Evolutionary conservation across 1,139 yeast genomes (phyloP), one percentile per base, ranked within the genome.

Genomic region (Scheffersomyces titani): DNA sequence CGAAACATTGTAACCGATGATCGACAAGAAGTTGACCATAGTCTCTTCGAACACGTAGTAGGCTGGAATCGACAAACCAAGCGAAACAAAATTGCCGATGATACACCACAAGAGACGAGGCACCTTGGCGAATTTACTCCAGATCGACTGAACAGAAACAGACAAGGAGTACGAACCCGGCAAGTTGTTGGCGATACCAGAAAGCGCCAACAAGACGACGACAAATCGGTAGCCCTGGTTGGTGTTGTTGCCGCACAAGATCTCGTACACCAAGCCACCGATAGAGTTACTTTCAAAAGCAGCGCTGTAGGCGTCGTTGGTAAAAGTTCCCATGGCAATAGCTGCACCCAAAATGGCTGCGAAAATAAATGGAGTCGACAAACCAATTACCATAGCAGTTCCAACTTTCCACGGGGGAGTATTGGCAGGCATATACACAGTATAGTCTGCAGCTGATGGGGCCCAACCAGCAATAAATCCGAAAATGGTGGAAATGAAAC

Each of bases 401-500:
- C 67, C 68, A 9, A 72, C 68, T 57, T 67, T 70, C 70, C 71
- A 67, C 3, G 69, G 62, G 7, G 68, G 60, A 5, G 73, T 68
- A 49, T 63, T 56, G 44, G 64, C 60, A 18, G 73, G 71, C 67
- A 69, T 67, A 59, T 72, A 72, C 16, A 71, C 74, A 19, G 71
- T 67, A 54, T 70, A 72, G 58, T 73, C 77, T 5, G 75, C 74
- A 6, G 75, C 70, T 7, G 67, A 65, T 19, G 75, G 70, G 16
- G 68, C 52, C 75, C 76, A 73, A 19, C 77, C 76, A 5, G 74
- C 71, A 20, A 65, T 66, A 53, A 71, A 70, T 3, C 76, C 76
- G 55, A 72, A 72, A 24, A 72, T 61, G n/a, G 68, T 58, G 3
- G 71, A 64, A 44, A 69, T 67, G 56, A 61, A 73, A 20, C 70